A percentile compares a stretch with the other conserved stretches of the same genome.
These are phyloP conservation scores for Kwoniella newhampshirensis DNA, from an alignment of 768 basidiomycete species.

Conservation along the genomic window DNA sequence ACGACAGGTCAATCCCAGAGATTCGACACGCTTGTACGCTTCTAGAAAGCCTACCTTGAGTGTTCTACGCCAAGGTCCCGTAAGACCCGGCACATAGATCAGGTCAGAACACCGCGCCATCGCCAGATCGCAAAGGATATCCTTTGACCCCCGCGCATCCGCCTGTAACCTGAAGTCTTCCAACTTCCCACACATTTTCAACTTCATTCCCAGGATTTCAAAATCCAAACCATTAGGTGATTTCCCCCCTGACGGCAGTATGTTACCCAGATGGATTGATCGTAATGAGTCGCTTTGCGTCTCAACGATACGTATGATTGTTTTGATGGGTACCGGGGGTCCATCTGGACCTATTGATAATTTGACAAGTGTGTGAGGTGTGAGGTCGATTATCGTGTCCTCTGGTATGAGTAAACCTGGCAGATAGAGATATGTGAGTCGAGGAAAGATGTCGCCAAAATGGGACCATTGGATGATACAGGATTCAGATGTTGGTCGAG, in stretches of 20 bases:
- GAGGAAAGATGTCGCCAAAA: conserved; percentile 25
- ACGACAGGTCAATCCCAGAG: not conserved
- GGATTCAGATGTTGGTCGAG: conserved; percentile 15
- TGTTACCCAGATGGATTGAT: conserved; percentile 25
- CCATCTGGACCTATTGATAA: conserved; percentile 23
- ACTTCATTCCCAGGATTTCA: conserved; percentile 5
- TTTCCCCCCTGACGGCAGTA: conserved; percentile 1
- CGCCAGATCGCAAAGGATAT: conserved; percentile 18
- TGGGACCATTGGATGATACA: conserved; percentile 24
- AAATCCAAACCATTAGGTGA: not conserved
- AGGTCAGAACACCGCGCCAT: conserved; percentile 15
- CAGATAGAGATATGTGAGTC: conserved; percentile 34
- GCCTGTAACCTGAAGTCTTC: conserved; percentile 23
- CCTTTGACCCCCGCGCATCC: conserved; percentile 14
- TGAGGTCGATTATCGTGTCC: conserved; percentile 12
- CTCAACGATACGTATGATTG: conserved; percentile 19
- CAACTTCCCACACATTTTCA: conserved; percentile 18
- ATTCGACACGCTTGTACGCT: not conserved
- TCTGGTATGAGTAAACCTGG: conserved; percentile 27
- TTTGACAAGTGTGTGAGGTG: conserved; percentile 19
- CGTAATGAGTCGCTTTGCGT: conserved; percentile 18
- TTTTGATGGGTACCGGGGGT: conserved; percentile 31
- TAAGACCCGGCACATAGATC: conserved; percentile 20
- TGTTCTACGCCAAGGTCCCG: conserved; percentile 14
- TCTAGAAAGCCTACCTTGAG: conserved; percentile 21